phyloP scores from a whole-genome alignment of 768 basidiomycete species.

The Sporobolomyces phaffii region DNA sequence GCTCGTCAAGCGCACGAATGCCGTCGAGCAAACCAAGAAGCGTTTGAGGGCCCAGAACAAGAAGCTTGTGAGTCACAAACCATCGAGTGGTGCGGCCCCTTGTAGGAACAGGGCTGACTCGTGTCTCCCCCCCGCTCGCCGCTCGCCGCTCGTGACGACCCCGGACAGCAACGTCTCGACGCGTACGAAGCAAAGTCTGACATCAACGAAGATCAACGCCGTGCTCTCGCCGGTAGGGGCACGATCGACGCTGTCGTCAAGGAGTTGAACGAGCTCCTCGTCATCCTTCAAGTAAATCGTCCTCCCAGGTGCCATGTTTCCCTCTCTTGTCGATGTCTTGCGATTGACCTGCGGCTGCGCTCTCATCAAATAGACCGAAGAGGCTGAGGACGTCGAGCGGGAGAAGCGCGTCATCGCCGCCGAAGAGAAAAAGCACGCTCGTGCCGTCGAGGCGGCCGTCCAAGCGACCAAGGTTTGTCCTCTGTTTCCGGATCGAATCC shows the following conservation, averaged over 20 bases:
- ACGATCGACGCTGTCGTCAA: slow-evolving; percentile 37
- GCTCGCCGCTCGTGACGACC: too few relatives aligned
- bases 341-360: too few relatives aligned
- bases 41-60: slow-evolving; percentile 39
- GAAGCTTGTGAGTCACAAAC: slow-evolving; percentile 43
- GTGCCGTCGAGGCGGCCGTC: slow-evolving; percentile 36
- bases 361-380: slow-evolving; percentile 29
- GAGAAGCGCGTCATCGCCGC: neutral
- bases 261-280: slow-evolving; percentile 41
- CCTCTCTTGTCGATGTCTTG: too few relatives aligned
- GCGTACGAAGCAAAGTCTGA: slow-evolving; percentile 37
- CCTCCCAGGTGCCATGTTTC: too few relatives aligned
- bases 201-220: slow-evolving; percentile 43
- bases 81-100: too few relatives aligned
- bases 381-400: slow-evolving; percentile 39
- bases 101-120: too few relatives aligned
- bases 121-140: too few relatives aligned
- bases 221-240: slow-evolving; percentile 38
- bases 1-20: slow-evolving; percentile 27
- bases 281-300: slow-evolving; percentile 42
- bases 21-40: slow-evolving; percentile 38
- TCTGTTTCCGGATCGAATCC: too few relatives aligned
- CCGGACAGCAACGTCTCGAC: slow-evolving; percentile 44
- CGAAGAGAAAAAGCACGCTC: slow-evolving; percentile 37
- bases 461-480: slow-evolving; percentile 33